Percentiles rank a stretch among this genome's conserved stretches.
phyloP scores from a whole-genome alignment of 1,139 yeast species.

The Geotrichum siamense region DNA sequence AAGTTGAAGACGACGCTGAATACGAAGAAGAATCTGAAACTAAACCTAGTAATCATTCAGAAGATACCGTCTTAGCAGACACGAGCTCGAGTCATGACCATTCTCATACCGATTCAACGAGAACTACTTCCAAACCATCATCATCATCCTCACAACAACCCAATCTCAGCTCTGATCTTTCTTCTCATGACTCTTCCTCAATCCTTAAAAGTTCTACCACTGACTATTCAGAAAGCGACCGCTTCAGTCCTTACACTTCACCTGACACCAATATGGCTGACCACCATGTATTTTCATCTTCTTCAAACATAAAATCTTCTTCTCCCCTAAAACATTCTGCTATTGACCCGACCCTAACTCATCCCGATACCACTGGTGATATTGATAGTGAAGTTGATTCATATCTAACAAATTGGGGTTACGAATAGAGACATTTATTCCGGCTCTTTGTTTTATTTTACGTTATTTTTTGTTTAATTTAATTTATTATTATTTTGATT shows the following conservation, averaged over 20 bases:
- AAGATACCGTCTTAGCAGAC: background rate
- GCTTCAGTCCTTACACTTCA: constrained; percentile 19
- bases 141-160: background rate
- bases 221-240: constrained; percentile 21
- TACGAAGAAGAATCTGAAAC: constrained; percentile 8
- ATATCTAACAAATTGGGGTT: constrained; percentile 2
- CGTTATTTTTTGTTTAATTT: background rate
- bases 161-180: background rate
- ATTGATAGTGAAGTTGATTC: background rate
- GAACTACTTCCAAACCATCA: background rate
- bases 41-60: constrained; percentile 3
- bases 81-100: background rate
- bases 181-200: background rate
- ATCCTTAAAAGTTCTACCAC: background rate
- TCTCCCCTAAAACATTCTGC: background rate
- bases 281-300: constrained; percentile 17
- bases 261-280: constrained; percentile 12
- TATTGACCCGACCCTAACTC: background rate
- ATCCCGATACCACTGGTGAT: background rate
- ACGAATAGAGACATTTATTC: constrained; percentile 1
- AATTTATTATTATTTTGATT: constrained; percentile 9
- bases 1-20: constrained; percentile 8
- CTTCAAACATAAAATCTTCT: background rate
- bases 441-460: background rate
- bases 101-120: background rate